Evolutionary conservation across 1,139 yeast species (phyloP), one percentile per base, ranked within the genome.

Genomic region (Scheffersomyces lignicola): DNA sequence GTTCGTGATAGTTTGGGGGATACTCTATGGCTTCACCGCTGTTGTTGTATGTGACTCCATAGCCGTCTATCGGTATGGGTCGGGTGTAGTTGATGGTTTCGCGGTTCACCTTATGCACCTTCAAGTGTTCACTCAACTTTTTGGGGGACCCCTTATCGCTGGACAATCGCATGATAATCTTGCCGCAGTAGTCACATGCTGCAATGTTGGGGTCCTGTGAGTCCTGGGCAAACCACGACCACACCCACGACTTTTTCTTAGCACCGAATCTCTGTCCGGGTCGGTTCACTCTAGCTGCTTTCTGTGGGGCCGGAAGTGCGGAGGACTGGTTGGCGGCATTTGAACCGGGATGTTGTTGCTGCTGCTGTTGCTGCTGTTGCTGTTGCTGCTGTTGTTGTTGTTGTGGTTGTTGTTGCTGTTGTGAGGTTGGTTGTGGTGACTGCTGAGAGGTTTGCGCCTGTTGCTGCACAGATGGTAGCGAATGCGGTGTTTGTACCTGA

Each of bases 111-210:
- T 74, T 75, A 49, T 77, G 83, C 3, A 80, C 75, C 43, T 70
- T 69, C 44, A 77, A 56, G 51, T 77, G 83, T 49, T 77, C 83
- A 39, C 71, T 67, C 34, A 77, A 56, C 51, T 77, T 77, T 59
- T 77, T 77, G 18, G 83, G 83, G 18, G 78, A 72, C 0, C 83
- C 82, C 49, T 75, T 76, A 51, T 77, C 83, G 22, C 76, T 67
- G 2, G 72, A 56, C 32, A 76, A 54, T 32, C 83, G 53, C 18
- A 62, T 59, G 29, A 77, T 68, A 10, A 67, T 60, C 47, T 71
- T 73, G 2, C 76, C 73, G 51, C 83, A 77, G 39, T 52, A 62
- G 42, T 75, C 79, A 53, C 83, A 77, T 3, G 70, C 71, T 3
- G 83, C 82, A 14, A 72, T 45, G 41, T 76, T 74, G 33, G 72